A percentile compares a stretch with the other conserved stretches of the same genome.
Evolutionary conservation across 306 rosid genomes (phyloP).

Genomic region (Lathyrus oleraceus): DNA sequence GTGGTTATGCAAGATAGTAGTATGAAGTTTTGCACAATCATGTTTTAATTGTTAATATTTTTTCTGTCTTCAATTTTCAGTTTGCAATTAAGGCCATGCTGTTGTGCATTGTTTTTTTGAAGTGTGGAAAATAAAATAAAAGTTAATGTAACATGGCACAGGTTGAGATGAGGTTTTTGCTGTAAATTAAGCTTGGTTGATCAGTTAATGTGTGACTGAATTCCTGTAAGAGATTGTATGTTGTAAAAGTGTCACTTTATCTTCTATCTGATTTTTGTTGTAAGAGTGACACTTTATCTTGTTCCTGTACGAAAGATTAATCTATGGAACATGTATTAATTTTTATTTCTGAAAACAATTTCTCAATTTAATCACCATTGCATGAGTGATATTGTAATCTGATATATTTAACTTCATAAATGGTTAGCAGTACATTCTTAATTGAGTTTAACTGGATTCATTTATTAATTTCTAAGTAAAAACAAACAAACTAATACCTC

Average conservation of each 20-base stretch:
- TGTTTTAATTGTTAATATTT: conserved; percentile 27
- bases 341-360: not conserved
- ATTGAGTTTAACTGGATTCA: not conserved
- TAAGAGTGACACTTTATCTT: not conserved
- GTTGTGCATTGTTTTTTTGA: conserved; percentile 38
- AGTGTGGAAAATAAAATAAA: conserved; percentile 15
- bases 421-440: not conserved
- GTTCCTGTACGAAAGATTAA: not conserved
- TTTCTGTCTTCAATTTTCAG: conserved; percentile 7
- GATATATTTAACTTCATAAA: not conserved
- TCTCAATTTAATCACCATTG: not conserved
- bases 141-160: conserved; percentile 26
- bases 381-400: not conserved
- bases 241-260: conserved; percentile 1
- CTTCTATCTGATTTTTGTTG: not conserved
- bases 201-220: conserved; percentile 15
- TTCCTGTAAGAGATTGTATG: conserved; percentile 20
- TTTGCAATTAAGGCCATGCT: conserved; percentile 29
- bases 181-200: conserved; percentile 15
- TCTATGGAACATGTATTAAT: not conserved
- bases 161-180: not conserved
- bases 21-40: conserved; percentile 5
- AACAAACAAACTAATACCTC: no score
- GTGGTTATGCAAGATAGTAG: conserved; percentile 39
- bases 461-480: not conserved